These are phyloP conservation scores for Flaveria trinervia DNA, from an alignment of 129 eudicot genomes.

Conservation along the genomic window DNA sequence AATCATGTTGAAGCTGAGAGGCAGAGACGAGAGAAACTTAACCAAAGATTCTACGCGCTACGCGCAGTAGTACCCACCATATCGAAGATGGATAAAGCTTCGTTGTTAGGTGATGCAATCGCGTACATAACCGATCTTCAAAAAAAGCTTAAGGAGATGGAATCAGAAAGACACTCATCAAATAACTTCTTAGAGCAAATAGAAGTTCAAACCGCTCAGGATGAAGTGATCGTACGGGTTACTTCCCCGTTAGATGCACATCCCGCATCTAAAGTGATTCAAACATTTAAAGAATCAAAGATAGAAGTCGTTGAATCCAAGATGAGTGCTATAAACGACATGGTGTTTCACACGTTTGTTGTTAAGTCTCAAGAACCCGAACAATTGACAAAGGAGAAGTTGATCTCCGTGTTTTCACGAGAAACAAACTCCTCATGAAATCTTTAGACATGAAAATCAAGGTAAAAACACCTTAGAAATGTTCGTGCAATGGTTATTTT, in stretches of 20 bases:
- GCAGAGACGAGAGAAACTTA: conserved; percentile 79
- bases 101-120: conserved; percentile 92
- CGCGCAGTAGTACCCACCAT: conserved; percentile 96
- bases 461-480: conserved; percentile 22
- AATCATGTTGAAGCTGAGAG: conserved; percentile 97
- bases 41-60: conserved; percentile 87
- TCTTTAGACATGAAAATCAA: neutral
- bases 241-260: conserved; percentile 65
- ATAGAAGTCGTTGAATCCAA: conserved; percentile 62
- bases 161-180: conserved; percentile 41
- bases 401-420: conserved; percentile 54
- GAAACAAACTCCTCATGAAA: conserved; percentile 42
- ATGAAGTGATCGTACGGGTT: conserved; percentile 62
- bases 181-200: conserved; percentile 38
- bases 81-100: conserved; percentile 96
- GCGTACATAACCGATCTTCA: conserved; percentile 90
- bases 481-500: conserved; percentile 2
- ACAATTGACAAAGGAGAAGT: conserved; percentile 65
- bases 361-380: conserved; percentile 67
- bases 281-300: conserved; percentile 59
- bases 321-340: conserved; percentile 54
- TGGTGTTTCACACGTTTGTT: conserved; percentile 69
- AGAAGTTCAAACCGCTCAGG: conserved; percentile 50
- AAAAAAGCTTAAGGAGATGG: conserved; percentile 75
- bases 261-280: conserved; percentile 65